phyloP scores from a whole-genome alignment of 345 rosid species.

The Lumnitzera racemosa region DNA sequence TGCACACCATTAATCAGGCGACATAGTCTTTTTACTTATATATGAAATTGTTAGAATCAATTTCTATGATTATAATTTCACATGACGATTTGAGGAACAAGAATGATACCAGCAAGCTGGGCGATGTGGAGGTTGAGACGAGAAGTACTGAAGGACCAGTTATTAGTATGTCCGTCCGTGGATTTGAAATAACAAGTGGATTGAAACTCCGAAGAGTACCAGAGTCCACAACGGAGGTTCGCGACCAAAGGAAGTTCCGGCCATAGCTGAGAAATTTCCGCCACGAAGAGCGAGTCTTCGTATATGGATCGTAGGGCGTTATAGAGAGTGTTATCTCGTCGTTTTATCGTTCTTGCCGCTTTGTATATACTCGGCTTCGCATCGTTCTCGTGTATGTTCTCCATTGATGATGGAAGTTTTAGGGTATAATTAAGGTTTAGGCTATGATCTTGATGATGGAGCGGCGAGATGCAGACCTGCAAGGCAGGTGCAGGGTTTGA shows the following conservation, averaged over 20 bases:
- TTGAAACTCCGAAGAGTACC: slow-evolving; percentile 65
- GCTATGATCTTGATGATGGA: no score
- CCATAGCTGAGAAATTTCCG: slow-evolving; percentile 81
- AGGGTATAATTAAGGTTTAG: no score
- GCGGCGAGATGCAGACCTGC: no score
- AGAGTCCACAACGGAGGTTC: slow-evolving; percentile 93
- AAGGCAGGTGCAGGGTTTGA: no score
- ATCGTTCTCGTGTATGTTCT: slow-evolving; percentile 9
- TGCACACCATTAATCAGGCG: no score
- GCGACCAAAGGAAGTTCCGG: slow-evolving; percentile 74
- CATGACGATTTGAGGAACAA: background rate
- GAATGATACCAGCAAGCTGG: slow-evolving; percentile 52
- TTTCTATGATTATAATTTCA: no score
- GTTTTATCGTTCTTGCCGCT: slow-evolving; percentile 71
- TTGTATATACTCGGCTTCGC: slow-evolving; percentile 66
- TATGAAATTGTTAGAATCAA: no score
- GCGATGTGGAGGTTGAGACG: slow-evolving; percentile 89
- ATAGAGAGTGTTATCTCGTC: slow-evolving; percentile 63
- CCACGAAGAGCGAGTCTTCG: slow-evolving; percentile 81
- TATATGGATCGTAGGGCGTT: slow-evolving; percentile 72
- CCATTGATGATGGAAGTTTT: background rate
- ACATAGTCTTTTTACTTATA: no score
- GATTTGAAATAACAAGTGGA: slow-evolving; percentile 93
- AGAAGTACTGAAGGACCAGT: slow-evolving; percentile 74
- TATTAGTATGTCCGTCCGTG: slow-evolving; percentile 90